Evolutionary conservation across 169 alveolate species (phyloP), one percentile per base, ranked within the genome.

Genomic region (Eimeria maxima): DNA sequence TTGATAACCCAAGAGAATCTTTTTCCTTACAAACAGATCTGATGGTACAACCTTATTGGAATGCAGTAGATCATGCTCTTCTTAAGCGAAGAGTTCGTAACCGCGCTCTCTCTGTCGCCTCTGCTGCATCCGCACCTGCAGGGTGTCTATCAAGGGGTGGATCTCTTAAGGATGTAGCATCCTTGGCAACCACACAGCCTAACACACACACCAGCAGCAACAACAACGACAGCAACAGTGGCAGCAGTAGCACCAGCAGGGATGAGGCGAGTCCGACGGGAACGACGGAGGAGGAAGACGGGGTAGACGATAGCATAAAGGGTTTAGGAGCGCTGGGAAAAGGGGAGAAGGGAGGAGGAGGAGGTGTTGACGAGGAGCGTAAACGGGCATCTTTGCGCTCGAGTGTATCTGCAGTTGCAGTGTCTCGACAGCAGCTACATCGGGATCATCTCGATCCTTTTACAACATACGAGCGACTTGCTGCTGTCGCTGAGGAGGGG

Each of bases 31-130:
- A 86, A 65, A 95, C 96, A 29, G 95, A 73, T 42, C 47, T 67
- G 1, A 33, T 24, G 33, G 81, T 29, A 50, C 92, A 69, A 47
- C 97, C 97, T 29, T 95, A 95, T 74, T 95, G 97, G 97, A 95
- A 95, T 73, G 20, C 97, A 14, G 97, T 95, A 20, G 94, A 95
- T 45, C 95, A 95, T 47, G 50, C 76, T 10, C 69, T 88, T 53
- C 69, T 95, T 22, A 33, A 38, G 7, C 65, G 47, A 50, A 63
- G 55, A 4, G 63, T 65, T 38, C 94, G 94, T 4, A n/a, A 50
- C 22, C 71, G 76, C 71, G n/a, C 38, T 20, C 42, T 44, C 29
- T 24, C 67, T 13, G 27, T 55, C 27, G 90, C 90, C 44, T 50
- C 74, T 22, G 90, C 50, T 13, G 73, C 90, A 7, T 47, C 90